Base-by-base conservation (phyloP, 805 yeast genomes). In the Spathaspora girioi region DNA sequence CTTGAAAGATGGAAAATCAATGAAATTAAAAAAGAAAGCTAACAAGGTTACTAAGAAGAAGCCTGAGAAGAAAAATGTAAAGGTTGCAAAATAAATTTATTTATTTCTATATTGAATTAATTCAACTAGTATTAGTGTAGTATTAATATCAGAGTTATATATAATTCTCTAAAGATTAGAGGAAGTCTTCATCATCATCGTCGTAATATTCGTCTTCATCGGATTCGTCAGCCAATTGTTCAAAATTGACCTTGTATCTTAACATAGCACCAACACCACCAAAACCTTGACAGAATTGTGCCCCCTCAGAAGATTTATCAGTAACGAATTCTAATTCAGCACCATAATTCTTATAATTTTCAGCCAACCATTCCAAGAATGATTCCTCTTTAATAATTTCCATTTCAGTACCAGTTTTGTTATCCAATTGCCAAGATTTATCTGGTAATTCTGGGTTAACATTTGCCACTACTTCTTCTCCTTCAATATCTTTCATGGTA, bases 201-300 rank as follows among this genome's bases (percentile, higher is more conserved):
- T 84, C 91, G 70, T 84, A 91, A 68, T 85, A 87, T 69, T 89
- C 96, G 54, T 74, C 79, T 65, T 92, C 97, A 57, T 89, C 96
- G 53, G 84, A 78, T 51, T 89, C 97, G 49, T 90, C 96, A 49
- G 77, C 87, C 67, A 94, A 81, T 78, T 91, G 97, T 70, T 94
- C 99, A 64, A 94, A 94, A 77, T 94, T 94, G 61, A 94, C 94
- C 74, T 91, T 91, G 75, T 94, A 94, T 77, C 99, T 90, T 69
- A 94, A 78, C 62, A 94, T 69, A 52, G 97, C 97, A 70, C 99
- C 99, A 59, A 94, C 82, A 76, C 99, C 99, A 87, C 99, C 99
- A 67, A 94, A 94, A 54, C 99, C 99, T 62, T 84, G 86, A 54
- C 87, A 96, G 72, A 94, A 94, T 77, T 94, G 99, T 45, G 98